Evolutionary conservation across 2,329 filamentous ascomycete genomes (phyloP).

Genomic region (Botrytis fabae): DNA sequence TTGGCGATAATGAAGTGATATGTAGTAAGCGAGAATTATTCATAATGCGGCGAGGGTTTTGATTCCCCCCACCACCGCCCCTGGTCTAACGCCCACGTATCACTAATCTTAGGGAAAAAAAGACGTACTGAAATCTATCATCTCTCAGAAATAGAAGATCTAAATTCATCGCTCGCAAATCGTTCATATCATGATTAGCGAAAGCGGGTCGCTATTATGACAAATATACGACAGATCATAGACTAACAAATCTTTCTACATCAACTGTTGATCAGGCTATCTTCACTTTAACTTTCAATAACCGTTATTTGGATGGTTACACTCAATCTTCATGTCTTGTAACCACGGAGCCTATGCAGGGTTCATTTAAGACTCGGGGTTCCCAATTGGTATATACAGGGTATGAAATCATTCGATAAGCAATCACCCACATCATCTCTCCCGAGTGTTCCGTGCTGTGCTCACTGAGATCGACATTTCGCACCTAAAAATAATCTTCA

Average conservation of each 20-base stretch:
- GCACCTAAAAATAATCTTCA: not conserved
- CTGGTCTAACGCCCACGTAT: not conserved
- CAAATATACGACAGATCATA: too few relatives aligned
- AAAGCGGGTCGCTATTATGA: not conserved
- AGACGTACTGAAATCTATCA: slow-evolving; percentile 3
- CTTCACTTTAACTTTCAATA: not conserved
- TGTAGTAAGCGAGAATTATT: not conserved
- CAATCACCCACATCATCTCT: not conserved
- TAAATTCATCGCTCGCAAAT: not conserved
- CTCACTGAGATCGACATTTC: not conserved
- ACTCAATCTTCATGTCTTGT: not conserved
- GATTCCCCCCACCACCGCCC: not conserved
- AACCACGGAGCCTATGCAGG: not conserved
- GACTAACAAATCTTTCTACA: not conserved
- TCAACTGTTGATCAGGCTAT: not conserved
- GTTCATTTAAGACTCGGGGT: not conserved
- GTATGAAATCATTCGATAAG: not conserved
- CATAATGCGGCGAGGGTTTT: not conserved
- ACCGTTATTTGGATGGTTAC: not conserved
- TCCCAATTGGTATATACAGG: not conserved
- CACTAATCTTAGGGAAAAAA: not conserved
- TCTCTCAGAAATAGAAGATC: not conserved
- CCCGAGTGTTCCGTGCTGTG: not conserved
- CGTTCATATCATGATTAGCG: slow-evolving; percentile 12
- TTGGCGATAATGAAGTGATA: too few relatives aligned